Evolutionary conservation across 495 filamentous ascomycete species (phyloP).

Genomic region (Coniosporium apollinis): DNA sequence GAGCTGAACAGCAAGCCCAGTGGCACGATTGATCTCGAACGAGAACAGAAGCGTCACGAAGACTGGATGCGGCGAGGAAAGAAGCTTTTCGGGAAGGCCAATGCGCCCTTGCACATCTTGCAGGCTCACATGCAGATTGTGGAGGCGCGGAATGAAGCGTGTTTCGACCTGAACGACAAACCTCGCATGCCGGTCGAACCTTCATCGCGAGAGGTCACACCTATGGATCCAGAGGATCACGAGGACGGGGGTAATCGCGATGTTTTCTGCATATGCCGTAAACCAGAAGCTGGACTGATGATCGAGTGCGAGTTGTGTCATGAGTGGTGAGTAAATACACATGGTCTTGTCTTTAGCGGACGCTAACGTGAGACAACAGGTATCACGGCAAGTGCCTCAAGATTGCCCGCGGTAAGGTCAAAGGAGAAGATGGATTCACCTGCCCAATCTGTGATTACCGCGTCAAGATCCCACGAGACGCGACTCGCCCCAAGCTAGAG

Average conservation of each 20-base stretch:
- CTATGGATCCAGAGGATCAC: conserved; percentile 43
- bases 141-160: conserved; percentile 67
- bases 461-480: conserved; percentile 96
- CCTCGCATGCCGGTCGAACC: conserved; percentile 85
- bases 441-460: conserved; percentile 97
- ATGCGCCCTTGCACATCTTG: conserved; percentile 89
- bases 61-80: conserved; percentile 99
- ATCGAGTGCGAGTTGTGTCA: conserved; percentile 97
- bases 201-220: conserved; percentile 68
- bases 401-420: conserved; percentile 92
- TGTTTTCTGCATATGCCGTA: conserved; percentile 94
- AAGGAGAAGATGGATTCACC: conserved; percentile 96
- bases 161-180: conserved; percentile 83
- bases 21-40: conserved; percentile 84
- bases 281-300: conserved; percentile 94
- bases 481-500: conserved; percentile 86
- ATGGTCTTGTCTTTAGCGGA: background rate
- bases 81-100: conserved; percentile 96
- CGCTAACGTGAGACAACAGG: conserved; percentile 28
- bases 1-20: conserved; percentile 81
- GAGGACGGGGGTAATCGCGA: conserved; percentile 41
- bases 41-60: conserved; percentile 87
- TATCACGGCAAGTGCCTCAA: conserved; percentile 98
- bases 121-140: conserved; percentile 90
- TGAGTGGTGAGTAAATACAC: conserved; percentile 55